phyloP scores from a whole-genome alignment of 208 protist species.

The Crithidia brevicula region DNA sequence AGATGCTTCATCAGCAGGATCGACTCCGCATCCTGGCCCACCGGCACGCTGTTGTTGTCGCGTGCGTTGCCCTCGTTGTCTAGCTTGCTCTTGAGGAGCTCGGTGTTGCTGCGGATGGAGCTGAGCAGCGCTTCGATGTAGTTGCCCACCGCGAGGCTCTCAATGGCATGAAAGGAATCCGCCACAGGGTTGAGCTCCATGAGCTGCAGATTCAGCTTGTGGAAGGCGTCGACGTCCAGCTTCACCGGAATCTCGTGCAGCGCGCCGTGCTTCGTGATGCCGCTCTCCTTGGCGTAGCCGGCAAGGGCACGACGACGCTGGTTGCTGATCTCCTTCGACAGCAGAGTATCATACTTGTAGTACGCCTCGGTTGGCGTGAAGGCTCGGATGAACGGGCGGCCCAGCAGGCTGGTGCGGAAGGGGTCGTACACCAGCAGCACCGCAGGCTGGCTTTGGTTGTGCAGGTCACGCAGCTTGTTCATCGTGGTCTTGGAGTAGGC shows the following conservation, averaged over 20 bases:
- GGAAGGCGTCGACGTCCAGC: slow-evolving; percentile 67
- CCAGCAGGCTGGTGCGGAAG: slow-evolving; percentile 64
- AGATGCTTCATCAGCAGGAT: slow-evolving; percentile 61
- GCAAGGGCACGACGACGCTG: slow-evolving; percentile 33
- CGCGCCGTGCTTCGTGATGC: slow-evolving; percentile 48
- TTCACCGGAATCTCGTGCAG: slow-evolving; percentile 70
- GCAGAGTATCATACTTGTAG: slow-evolving; percentile 44
- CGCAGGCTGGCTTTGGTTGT: slow-evolving; percentile 45
- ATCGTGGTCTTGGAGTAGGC: slow-evolving; percentile 43
- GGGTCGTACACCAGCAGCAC: slow-evolving; percentile 77
- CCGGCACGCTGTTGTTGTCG: slow-evolving; percentile 45
- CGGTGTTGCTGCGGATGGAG: slow-evolving; percentile 50
- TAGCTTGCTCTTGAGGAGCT: slow-evolving; percentile 38
- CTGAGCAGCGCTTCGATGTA: slow-evolving; percentile 59
- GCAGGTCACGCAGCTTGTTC: slow-evolving; percentile 49
- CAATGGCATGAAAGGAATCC: slow-evolving; percentile 40
- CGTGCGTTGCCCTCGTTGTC: slow-evolving; percentile 45
- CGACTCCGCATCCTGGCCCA: slow-evolving; percentile 56
- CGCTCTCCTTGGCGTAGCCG: slow-evolving; percentile 49
- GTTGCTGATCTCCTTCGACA: slow-evolving; percentile 24
- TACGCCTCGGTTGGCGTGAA: slow-evolving; percentile 65
- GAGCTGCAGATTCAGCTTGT: slow-evolving; percentile 50
- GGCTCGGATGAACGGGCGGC: slow-evolving; percentile 62
- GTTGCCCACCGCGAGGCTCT: slow-evolving; percentile 50
- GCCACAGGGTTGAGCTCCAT: slow-evolving; percentile 30